Percentiles rank a stretch among this genome's conserved stretches.
Conservation (phyloP, 129 eudicot species). For the Helichrysum umbraculigerum region DNA sequence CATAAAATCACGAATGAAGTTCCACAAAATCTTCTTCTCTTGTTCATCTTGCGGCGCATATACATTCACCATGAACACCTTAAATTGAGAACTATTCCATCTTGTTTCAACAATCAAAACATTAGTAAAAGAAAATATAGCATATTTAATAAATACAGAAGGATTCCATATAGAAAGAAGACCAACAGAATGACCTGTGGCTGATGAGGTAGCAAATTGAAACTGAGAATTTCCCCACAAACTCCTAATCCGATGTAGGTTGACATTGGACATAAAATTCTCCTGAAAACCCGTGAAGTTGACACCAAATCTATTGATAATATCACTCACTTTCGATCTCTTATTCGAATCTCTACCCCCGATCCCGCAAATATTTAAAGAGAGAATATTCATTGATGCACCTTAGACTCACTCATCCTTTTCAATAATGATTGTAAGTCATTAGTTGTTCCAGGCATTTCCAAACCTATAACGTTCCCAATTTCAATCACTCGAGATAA, state of each 20-base stretch:
- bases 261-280: background rate
- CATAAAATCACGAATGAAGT: background rate
- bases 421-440: too few relatives aligned
- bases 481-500: too few relatives aligned
- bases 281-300: background rate
- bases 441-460: too few relatives aligned
- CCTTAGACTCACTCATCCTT: too few relatives aligned
- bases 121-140: background rate
- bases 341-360: too few relatives aligned
- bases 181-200: background rate
- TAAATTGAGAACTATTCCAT: background rate
- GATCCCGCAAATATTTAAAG: too few relatives aligned
- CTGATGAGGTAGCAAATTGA: background rate
- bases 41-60: background rate
- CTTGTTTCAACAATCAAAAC: background rate
- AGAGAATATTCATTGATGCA: too few relatives aligned
- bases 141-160: background rate
- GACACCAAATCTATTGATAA: too few relatives aligned
- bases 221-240: background rate
- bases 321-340: too few relatives aligned
- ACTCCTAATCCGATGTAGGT: background rate
- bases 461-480: too few relatives aligned
- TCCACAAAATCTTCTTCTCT: background rate
- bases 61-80: background rate
- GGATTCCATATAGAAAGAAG: background rate